Conservation (phyloP, 2,329 filamentous ascomycete species). For the Phoma sp. region DNA sequence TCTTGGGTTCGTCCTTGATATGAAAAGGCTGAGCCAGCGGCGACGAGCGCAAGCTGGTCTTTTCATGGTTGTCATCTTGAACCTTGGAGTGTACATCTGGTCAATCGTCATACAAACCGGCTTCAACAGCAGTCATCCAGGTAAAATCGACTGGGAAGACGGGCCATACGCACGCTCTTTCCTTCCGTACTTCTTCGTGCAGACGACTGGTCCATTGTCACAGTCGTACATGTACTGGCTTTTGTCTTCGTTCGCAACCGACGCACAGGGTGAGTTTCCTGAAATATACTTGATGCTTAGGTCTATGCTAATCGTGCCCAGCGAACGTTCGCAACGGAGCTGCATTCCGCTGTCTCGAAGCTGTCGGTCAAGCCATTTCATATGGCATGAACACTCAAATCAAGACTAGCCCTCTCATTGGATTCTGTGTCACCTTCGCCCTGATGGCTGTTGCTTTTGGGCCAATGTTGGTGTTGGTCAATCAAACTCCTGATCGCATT, state of each 20-base stretch:
- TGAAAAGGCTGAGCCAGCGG: conserved; percentile 69
- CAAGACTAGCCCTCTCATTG: conserved; percentile 35
- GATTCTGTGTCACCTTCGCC: conserved; percentile 44
- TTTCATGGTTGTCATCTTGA: conserved; percentile 55
- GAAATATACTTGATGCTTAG: not conserved
- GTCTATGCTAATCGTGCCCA: conserved; percentile 11
- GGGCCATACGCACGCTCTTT: conserved; percentile 53
- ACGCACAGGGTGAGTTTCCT: conserved; percentile 28
- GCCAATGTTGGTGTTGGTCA: conserved; percentile 45
- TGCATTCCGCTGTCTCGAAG: conserved; percentile 39
- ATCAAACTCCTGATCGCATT: conserved; percentile 42
- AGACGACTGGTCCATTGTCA: conserved; percentile 49
- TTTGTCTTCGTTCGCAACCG: conserved; percentile 39
- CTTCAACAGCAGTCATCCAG: conserved; percentile 51
- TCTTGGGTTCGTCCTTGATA: conserved; percentile 65
- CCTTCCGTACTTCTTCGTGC: conserved; percentile 59
- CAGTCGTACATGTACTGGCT: conserved; percentile 46
- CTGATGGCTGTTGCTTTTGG: conserved; percentile 40
- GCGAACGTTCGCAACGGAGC: conserved; percentile 36
- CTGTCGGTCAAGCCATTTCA: conserved; percentile 37
- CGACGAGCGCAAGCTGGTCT: conserved; percentile 57
- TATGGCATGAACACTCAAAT: conserved; percentile 43
- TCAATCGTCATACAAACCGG: conserved; percentile 57
- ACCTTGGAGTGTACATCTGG: conserved; percentile 60
- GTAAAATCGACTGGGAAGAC: conserved; percentile 58